A percentile compares a stretch with the other conserved stretches of the same genome.
These are phyloP conservation scores for Acanthamoeba lenticulata DNA, from an alignment of 208 protist species.

Conservation along the genomic window DNA sequence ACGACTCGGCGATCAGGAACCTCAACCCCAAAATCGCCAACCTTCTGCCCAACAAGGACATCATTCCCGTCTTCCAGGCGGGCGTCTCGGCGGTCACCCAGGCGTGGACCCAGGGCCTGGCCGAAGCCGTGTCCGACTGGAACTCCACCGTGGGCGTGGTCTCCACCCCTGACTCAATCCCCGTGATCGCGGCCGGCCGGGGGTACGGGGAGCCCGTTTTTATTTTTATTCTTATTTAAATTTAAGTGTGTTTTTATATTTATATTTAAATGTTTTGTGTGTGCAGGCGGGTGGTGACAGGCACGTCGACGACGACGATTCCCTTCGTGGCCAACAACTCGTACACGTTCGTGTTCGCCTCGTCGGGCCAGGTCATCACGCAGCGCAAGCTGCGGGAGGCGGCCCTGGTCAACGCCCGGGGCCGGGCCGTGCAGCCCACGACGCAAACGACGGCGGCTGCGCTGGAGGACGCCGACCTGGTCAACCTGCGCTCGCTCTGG, in stretches of 20 bases:
- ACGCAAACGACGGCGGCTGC: neutral
- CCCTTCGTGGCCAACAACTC: neutral
- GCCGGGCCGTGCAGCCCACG: neutral
- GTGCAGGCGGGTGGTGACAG: neutral
- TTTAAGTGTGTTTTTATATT: no score
- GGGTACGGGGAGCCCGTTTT: no score
- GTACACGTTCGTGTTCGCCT: conserved; percentile 5
- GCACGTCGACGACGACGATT: neutral
- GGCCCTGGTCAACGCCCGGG: neutral
- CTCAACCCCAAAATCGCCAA: neutral
- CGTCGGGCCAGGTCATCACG: neutral
- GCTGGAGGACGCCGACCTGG: neutral
- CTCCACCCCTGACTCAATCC: neutral
- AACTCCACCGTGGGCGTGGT: neutral
- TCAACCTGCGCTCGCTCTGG: neutral
- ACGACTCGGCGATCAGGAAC: neutral
- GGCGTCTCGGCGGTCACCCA: neutral
- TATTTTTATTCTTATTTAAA: no score
- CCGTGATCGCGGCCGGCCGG: neutral
- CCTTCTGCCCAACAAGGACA: neutral
- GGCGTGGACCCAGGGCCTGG: neutral
- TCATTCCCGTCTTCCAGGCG: neutral
- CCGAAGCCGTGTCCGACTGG: neutral
- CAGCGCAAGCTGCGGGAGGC: neutral
- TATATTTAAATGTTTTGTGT: neutral